These are phyloP conservation scores for Atkinsonella texensis DNA, from an alignment of 2,329 filamentous ascomycete species.

Conservation along the genomic window DNA sequence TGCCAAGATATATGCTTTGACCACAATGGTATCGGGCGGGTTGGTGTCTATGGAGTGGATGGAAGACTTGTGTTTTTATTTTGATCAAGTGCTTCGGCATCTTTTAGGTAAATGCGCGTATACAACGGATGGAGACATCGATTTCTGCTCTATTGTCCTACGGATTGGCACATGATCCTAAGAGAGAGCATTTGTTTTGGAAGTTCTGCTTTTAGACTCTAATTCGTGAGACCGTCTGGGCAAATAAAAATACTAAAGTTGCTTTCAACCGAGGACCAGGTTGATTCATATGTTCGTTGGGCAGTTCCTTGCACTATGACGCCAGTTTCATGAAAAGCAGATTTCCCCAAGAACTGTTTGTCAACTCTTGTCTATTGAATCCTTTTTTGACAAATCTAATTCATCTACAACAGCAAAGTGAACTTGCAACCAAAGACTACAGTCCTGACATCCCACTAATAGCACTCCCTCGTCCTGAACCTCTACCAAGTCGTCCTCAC, in stretches of 20 bases:
- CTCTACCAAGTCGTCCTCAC: slow-evolving; percentile 47
- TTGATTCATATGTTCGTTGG: not conserved
- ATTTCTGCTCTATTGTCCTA: slow-evolving; percentile 25
- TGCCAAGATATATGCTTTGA: slow-evolving; percentile 18
- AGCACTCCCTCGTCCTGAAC: slow-evolving; percentile 46
- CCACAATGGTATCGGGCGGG: slow-evolving; percentile 32
- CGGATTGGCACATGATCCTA: slow-evolving; percentile 26
- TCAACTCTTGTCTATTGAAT: slow-evolving; percentile 13
- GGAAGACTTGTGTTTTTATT: slow-evolving; percentile 47
- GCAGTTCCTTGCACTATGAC: too few relatives aligned
- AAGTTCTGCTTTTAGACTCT: slow-evolving; percentile 44
- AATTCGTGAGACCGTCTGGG: slow-evolving; percentile 42
- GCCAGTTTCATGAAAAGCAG: not conserved
- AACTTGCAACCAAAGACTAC: slow-evolving; percentile 54
- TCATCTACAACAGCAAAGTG: slow-evolving; percentile 45
- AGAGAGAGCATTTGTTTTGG: slow-evolving; percentile 33
- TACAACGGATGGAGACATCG: slow-evolving; percentile 23
- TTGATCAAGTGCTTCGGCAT: slow-evolving; percentile 35
- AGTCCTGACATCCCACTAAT: slow-evolving; percentile 53
- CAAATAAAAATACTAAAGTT: slow-evolving; percentile 41
- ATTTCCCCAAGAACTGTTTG: not conserved
- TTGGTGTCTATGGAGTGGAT: slow-evolving; percentile 54
- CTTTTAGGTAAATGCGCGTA: slow-evolving; percentile 33
- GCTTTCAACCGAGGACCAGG: slow-evolving; percentile 19
- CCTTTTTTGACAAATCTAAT: slow-evolving; percentile 10